Evolutionary conservation across 371 early-diverging fungal species (phyloP).

Genomic region (Parasitella parasitica): DNA sequence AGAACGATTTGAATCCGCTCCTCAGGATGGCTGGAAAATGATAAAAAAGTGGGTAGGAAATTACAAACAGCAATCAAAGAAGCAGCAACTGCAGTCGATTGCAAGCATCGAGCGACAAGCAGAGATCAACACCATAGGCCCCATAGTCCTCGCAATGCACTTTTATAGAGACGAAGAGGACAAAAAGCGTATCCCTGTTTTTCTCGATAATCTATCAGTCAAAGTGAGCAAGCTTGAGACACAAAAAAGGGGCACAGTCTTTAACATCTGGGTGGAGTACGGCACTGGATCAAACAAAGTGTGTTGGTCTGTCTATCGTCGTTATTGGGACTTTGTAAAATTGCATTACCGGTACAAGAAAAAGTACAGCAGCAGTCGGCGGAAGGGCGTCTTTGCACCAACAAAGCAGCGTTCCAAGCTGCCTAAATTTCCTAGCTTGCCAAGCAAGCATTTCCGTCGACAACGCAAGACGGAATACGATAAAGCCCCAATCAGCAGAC

Average conservation of each 20-base stretch:
- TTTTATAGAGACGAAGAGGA: constrained; percentile 29
- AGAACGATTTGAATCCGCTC: constrained; percentile 17
- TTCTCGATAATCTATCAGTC: constrained; percentile 23
- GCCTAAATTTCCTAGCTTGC: constrained; percentile 51
- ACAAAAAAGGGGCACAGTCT: constrained; percentile 1
- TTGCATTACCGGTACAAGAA: constrained; percentile 51
- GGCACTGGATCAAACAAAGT: constrained; percentile 16
- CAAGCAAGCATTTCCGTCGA: constrained; percentile 11
- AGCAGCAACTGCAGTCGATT: not conserved
- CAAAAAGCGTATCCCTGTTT: constrained; percentile 28
- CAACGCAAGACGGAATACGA: not conserved
- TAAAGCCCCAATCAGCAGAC: not conserved
- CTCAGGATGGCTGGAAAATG: constrained; percentile 19
- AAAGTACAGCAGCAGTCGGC: constrained; percentile 24
- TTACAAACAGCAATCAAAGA: not conserved
- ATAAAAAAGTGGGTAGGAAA: constrained; percentile 19
- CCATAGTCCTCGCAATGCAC: constrained; percentile 20
- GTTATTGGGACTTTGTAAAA: constrained; percentile 56
- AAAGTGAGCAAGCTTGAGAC: constrained; percentile 13
- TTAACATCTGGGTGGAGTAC: constrained; percentile 23
- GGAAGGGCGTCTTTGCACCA: not conserved
- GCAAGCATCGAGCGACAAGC: constrained; percentile 14
- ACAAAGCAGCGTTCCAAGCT: constrained; percentile 20
- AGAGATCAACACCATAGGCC: constrained; percentile 25
- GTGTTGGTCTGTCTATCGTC: constrained; percentile 52